Percentiles rank a stretch among this genome's conserved stretches.
Evolutionary conservation across 345 rosid species (phyloP).

Genomic region (Brassica juncea): DNA sequence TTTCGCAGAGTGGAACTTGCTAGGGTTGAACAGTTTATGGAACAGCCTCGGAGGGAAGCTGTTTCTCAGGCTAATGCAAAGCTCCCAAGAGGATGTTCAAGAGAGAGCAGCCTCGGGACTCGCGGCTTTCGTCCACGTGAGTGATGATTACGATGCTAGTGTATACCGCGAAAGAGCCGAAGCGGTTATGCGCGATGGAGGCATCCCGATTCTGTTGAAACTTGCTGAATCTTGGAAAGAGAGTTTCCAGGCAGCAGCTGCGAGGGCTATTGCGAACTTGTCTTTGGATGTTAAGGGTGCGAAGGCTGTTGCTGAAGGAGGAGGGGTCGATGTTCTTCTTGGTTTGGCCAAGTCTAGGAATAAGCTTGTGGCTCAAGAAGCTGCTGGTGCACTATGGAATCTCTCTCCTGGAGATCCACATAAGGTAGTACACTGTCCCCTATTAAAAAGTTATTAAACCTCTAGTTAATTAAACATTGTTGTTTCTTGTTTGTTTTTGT

Average conservation of each 20-base stretch:
- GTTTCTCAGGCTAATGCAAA: constrained; percentile 75
- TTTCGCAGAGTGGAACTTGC: constrained; percentile 62
- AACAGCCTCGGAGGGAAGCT: too few species aligned
- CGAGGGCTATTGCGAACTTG: constrained; percentile 83
- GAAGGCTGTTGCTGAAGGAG: constrained; percentile 77
- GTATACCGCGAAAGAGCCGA: too few species aligned
- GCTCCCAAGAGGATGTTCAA: constrained; percentile 80
- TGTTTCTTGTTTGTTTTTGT: constrained; percentile 9
- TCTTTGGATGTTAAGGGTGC: constrained; percentile 68
- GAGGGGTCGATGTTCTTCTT: constrained; percentile 68
- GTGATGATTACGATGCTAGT: constrained; percentile 76
- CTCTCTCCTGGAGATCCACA: constrained; percentile 80
- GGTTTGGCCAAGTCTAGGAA: constrained; percentile 71
- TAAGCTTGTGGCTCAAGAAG: constrained; percentile 81
- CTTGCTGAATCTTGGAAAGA: constrained; percentile 75
- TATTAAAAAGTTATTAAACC: neutral
- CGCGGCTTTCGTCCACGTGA: constrained; percentile 74
- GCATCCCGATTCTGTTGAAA: constrained; percentile 63
- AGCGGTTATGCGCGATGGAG: constrained; percentile 76
- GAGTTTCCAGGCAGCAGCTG: constrained; percentile 78
- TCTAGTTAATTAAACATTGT: neutral
- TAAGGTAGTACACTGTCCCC: constrained; percentile 52
- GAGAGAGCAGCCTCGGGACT: constrained; percentile 81
- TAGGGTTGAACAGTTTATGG: too few species aligned
- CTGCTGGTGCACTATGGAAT: constrained; percentile 85